Percentiles rank a stretch among this genome's conserved stretches.
Conservation (phyloP, 306 rosid species). For the Mucuna pruriens region DNA sequence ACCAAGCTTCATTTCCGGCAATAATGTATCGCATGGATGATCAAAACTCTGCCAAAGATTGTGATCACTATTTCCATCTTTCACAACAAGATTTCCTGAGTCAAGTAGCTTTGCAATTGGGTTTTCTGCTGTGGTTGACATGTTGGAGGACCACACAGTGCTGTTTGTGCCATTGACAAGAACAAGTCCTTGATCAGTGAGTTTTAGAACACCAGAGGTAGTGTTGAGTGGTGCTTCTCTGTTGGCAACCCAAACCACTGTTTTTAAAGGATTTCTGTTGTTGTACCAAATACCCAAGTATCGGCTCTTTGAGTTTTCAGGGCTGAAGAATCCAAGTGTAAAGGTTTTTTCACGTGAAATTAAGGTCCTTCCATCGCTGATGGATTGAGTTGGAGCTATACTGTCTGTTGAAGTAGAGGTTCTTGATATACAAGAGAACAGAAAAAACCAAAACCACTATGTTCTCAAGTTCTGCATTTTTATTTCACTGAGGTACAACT, state of each 20-base stretch:
- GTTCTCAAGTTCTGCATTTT: background rate
- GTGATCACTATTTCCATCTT: background rate
- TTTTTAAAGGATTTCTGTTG: conserved; percentile 26
- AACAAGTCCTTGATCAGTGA: conserved; percentile 27
- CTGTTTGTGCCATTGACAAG: conserved; percentile 12
- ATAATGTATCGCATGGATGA: conserved; percentile 36
- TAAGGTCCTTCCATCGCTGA: conserved; percentile 22
- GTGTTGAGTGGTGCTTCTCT: conserved; percentile 18
- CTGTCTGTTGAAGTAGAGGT: background rate
- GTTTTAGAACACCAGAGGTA: conserved; percentile 4
- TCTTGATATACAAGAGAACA: background rate
- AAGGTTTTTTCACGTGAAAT: conserved; percentile 4
- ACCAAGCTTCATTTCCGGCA: conserved; percentile 43
- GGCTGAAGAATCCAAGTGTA: conserved; percentile 35
- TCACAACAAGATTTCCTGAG: conserved; percentile 46
- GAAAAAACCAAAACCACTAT: background rate
- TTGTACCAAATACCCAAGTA: conserved; percentile 31
- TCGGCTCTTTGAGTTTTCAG: background rate
- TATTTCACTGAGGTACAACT: background rate
- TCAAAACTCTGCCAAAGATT: conserved; percentile 41
- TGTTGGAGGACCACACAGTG: conserved; percentile 22
- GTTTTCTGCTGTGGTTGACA: background rate
- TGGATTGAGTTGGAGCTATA: background rate
- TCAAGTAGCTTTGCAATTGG: conserved; percentile 39
- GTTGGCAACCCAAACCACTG: conserved; percentile 41